Evolutionary conservation across 1,284 basidiomycete species (phyloP).

Genomic region (Sphaerobolus stellatus): DNA sequence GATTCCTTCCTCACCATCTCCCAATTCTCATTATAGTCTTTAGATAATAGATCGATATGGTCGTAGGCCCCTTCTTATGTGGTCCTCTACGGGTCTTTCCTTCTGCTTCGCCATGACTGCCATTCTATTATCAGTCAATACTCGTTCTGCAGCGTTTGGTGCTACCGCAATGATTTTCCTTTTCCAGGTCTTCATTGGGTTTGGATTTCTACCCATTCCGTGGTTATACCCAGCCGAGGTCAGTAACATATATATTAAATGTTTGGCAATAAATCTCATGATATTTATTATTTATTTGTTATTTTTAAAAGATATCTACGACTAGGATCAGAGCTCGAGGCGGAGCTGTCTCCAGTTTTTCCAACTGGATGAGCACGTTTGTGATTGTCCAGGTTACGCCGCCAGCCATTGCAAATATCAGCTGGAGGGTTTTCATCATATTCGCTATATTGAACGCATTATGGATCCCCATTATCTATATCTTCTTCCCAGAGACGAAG

Average conservation of each 20-base stretch:
- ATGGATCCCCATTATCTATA: conserved; percentile 45
- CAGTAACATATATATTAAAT: conserved; percentile 1
- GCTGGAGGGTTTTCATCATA: conserved; percentile 48
- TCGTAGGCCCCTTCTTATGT: conserved; percentile 39
- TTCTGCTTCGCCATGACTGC: conserved; percentile 37
- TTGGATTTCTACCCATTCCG: conserved; percentile 42
- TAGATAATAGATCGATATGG: conserved; percentile 44
- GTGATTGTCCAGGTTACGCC: conserved; percentile 50
- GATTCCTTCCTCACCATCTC: conserved; percentile 7
- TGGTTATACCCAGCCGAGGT: conserved; percentile 47
- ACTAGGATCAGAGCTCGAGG: conserved; percentile 38
- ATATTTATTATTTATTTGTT: too few relatives aligned
- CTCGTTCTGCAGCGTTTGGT: conserved; percentile 33
- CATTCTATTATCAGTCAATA: conserved; percentile 35
- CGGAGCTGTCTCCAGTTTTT: conserved; percentile 39
- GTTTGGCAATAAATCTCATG: background rate
- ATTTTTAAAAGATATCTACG: conserved; percentile 35
- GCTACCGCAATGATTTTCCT: conserved; percentile 42
- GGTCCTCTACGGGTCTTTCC: conserved; percentile 39
- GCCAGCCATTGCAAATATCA: conserved; percentile 49
- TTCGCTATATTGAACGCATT: conserved; percentile 47
- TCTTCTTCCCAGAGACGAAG: conserved; percentile 47
- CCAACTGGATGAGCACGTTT: conserved; percentile 47
- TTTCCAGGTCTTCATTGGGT: conserved; percentile 43
- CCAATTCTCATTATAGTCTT: background rate